Base-by-base conservation (phyloP, 2,329 filamentous ascomycete genomes). In the Diaporthe caulivora region DNA sequence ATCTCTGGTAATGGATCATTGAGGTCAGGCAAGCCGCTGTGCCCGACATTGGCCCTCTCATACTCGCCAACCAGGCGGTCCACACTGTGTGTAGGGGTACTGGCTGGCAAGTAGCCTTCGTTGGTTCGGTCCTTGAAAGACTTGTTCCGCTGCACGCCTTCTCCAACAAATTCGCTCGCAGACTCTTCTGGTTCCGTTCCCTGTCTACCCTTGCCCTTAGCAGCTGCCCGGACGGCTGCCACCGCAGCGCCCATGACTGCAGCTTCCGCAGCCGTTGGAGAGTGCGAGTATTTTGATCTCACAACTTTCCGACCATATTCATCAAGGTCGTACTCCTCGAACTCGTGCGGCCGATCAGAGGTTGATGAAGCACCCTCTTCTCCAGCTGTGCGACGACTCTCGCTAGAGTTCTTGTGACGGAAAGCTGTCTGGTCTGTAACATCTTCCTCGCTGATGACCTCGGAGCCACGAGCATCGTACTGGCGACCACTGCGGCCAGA, bases 1-100 rank as follows among this genome's bases (percentile, higher is more conserved):
- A 94, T 91, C 79, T 95, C 95, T 0, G 93, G 94, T 86, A 95
- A 90, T 7, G 93, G 92, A 77, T 95, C 87, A 72, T 92, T 84
- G 47, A 89, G 83, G 76, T 92, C 88, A 4, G 94, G 94, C 74
- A 95, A 81, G 60, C 92, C 92, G 80, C 88, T 95, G 55, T 92
- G 90, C 53, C 88, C 89, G 86, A 97, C 86, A 77, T 89, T 88
- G 0, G 87, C 85, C 18, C 84, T 80, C 7, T 88, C 86, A 58
- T 82, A 82, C 26, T 89, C 85, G 51, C 86, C 87, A 21, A 87
- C 86, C n/a, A 90, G 83, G 47, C 86, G 85, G 76, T 92, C 90
- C 21, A 90, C 82, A 77, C 90, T 92, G 76, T 91, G 89, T 8
- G 88, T 85, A 2, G 89, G 89, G 40, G 89, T 89, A 74, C 86